Percentiles rank a stretch among this genome's conserved stretches.
Evolutionary conservation across 768 basidiomycete species (phyloP).

Genomic region (Lentinula aciculospora): DNA sequence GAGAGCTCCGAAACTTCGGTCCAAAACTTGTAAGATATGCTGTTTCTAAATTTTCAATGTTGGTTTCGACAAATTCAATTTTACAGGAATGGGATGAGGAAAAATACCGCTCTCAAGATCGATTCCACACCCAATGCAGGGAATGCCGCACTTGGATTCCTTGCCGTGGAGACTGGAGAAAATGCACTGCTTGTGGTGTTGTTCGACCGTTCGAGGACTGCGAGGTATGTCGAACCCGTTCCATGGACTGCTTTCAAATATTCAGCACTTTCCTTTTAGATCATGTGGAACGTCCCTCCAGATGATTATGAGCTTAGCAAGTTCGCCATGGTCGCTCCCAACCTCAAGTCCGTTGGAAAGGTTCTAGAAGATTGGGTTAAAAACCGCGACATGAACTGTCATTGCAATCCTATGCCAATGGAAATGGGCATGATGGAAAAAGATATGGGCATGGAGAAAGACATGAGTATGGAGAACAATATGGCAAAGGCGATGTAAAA

Average conservation of each 20-base stretch:
- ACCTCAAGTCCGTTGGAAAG: constrained; percentile 8
- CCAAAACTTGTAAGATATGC: constrained; percentile 7
- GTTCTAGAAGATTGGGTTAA: constrained; percentile 10
- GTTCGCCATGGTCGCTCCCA: constrained; percentile 11
- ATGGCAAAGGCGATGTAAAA: not conserved
- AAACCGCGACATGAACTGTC: constrained; percentile 10
- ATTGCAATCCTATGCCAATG: constrained; percentile 4
- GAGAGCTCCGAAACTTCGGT: constrained; percentile 9
- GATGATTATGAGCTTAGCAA: constrained; percentile 12
- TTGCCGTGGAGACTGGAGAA: constrained; percentile 12
- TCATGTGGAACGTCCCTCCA: constrained; percentile 9
- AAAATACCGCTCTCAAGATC: constrained; percentile 9
- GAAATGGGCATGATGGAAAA: constrained; percentile 7
- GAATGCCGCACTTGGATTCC: constrained; percentile 10
- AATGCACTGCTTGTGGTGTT: constrained; percentile 12
- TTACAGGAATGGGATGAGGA: constrained; percentile 9
- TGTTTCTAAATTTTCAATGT: not conserved
- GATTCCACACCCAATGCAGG: constrained; percentile 11
- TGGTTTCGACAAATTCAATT: not conserved
- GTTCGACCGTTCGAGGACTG: constrained; percentile 11
- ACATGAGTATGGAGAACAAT: not conserved
- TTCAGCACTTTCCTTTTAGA: constrained; percentile 1
- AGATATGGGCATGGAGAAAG: too few species aligned
- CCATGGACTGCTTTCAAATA: not conserved
- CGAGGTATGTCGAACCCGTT: constrained; percentile 3